phyloP scores from a whole-genome alignment of 306 rosid genomes.

The Trifolium pratense region DNA sequence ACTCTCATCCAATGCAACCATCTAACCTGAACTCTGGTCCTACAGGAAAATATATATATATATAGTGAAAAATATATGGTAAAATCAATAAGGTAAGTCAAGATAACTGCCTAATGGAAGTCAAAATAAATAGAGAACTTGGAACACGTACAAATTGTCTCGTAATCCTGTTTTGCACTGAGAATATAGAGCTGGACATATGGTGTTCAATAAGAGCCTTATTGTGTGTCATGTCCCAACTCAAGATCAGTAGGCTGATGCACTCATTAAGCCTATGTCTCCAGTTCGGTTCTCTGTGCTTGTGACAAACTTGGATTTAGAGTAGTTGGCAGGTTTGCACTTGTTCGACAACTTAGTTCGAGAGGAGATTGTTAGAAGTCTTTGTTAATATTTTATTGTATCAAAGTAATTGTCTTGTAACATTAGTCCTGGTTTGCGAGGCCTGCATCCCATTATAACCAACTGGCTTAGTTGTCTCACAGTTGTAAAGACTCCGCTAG shows the following conservation, averaged over 20 bases:
- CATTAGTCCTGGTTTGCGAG: not conserved
- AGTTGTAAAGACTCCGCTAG: not conserved
- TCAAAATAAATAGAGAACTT: not conserved
- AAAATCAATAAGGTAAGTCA: not conserved
- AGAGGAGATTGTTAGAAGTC: not conserved
- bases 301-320: not conserved
- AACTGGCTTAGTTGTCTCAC: not conserved
- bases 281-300: not conserved
- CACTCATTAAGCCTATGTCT: not conserved
- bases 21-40: not conserved
- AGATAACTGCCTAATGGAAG: not conserved
- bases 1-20: not conserved
- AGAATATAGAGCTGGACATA: not conserved
- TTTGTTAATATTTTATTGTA: not conserved
- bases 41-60: not conserved
- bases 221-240: not conserved
- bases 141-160: conserved; percentile 1
- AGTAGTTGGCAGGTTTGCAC: not conserved
- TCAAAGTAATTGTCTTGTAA: not conserved
- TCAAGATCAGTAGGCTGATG: not conserved
- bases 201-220: conserved; percentile 3
- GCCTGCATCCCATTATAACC: not conserved
- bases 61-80: not conserved
- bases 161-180: not conserved
- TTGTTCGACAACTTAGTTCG: not conserved